Conservation (phyloP, 306 rosid genomes). For the Phaseolus lunatus region DNA sequence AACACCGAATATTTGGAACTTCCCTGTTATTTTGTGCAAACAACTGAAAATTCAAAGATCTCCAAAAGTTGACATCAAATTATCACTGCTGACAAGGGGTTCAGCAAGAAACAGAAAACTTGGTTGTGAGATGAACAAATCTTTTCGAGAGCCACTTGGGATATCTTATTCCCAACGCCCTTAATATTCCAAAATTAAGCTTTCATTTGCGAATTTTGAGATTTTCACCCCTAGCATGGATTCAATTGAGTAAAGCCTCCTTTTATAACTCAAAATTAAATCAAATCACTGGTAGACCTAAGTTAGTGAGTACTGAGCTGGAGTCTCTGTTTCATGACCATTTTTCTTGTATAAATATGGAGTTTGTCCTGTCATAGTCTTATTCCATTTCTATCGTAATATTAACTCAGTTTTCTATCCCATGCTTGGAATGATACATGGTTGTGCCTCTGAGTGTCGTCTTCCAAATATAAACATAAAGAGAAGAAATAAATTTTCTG, state of each 20-base stretch:
- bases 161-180: no score
- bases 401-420: not conserved
- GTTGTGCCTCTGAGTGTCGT: not conserved
- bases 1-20: no score
- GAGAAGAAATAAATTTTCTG: not conserved
- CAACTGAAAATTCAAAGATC: no score
- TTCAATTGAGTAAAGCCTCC: not conserved
- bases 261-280: slow-evolving; percentile 21
- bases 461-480: not conserved
- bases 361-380: slow-evolving; percentile 3
- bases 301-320: not conserved
- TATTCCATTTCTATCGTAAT: not conserved
- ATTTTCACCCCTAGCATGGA: no score
- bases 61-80: no score
- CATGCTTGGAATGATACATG: not conserved
- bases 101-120: no score
- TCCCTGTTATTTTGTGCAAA: no score
- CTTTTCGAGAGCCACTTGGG: no score
- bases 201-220: no score
- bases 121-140: no score
- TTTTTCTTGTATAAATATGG: not conserved
- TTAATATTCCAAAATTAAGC: no score
- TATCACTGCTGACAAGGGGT: no score
- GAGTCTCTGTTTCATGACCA: slow-evolving; percentile 3
- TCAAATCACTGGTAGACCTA: slow-evolving; percentile 11